Base-by-base conservation (phyloP, 306 rosid species). In the Rosa multiflora region DNA sequence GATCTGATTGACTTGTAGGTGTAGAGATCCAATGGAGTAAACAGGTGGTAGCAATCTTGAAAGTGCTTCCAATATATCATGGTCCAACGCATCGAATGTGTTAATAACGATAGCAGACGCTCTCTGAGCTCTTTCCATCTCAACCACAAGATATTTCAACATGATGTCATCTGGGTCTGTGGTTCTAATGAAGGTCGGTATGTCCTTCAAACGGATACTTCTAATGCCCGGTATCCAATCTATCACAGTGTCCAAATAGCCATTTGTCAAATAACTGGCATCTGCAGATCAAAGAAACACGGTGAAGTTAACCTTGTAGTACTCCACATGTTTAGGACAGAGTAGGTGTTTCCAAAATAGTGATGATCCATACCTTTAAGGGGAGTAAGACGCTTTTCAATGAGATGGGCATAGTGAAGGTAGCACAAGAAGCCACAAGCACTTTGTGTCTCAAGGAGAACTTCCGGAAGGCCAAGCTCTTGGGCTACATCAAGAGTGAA, bases 201-300 rank as follows among this genome's bases (percentile, higher is more conserved):
- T 37, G 63, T 90, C 94, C 67, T 20, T 90, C 8, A 92, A 8
- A 4, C 88, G 83, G 7, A 90, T 78, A 18, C 68, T 86, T 42
- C 85, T 86, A 52, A 90, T 78, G 4, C 92, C 94, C 0, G 90
- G 87, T 0, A 92, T 72, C 90, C 91, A 87, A n/a, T 92, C 91
- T 4, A 92, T 67, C 0, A 48, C 49, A 0, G 80, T 87, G 8
- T 90, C 91, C 75, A 91, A 62, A 74, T 88, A 87, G 3, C 89
- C 92, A 14, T 88, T 83, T 17, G 79, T 87, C 0, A 85, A 0
- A 6, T 78, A 29, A 62, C 87, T 89, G 5, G 43, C 43, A 44
- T 91, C 93, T 90, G 82, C 85, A 72, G 49, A 47, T n/a, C 1
- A 32, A 48, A 18, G 18, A 26, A 32, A 29, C 62, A 55, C 2